A percentile compares a stretch with the other conserved stretches of the same genome.
Conservation (phyloP, 345 rosid genomes). For the Populus tremula region DNA sequence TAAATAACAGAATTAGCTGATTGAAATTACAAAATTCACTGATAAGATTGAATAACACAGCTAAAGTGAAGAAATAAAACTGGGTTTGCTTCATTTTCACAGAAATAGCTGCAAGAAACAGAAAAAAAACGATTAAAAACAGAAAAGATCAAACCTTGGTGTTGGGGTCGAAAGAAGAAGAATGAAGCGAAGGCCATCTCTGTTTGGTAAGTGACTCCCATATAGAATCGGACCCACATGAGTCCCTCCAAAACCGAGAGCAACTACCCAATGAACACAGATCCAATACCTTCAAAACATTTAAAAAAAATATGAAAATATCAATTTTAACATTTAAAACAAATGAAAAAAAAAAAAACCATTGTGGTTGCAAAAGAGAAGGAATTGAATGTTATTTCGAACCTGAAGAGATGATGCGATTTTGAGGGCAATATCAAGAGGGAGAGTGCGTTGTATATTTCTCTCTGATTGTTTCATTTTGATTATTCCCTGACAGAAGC, state of each 20-base stretch:
- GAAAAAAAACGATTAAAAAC: neutral
- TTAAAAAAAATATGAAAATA: neutral
- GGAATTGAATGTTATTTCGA: neutral
- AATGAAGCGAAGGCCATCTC: constrained; percentile 60
- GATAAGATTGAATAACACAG: neutral
- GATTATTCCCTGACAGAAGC: no score
- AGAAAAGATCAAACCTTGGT: constrained; percentile 9
- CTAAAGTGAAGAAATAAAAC: neutral
- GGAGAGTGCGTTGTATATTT: constrained; percentile 33
- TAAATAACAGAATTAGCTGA: no score
- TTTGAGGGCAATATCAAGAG: constrained; percentile 56
- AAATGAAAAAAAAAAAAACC: neutral
- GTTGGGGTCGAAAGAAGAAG: constrained; percentile 3
- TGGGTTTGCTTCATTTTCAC: constrained; percentile 3
- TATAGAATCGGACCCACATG: constrained; percentile 55
- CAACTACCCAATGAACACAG: constrained; percentile 63
- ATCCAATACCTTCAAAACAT: constrained; percentile 42
- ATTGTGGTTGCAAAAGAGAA: neutral
- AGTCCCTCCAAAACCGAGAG: constrained; percentile 64
- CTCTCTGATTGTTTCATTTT: constrained; percentile 26
- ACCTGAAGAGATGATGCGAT: constrained; percentile 65
- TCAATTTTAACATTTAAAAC: neutral
- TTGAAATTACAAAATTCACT: no score
- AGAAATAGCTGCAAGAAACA: neutral
- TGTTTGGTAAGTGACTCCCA: constrained; percentile 58